Evolutionary conservation across 176 grass and related monocot genomes (phyloP), one percentile per base, ranked within the genome.

Genomic region (Tillandsia fasciculata): DNA sequence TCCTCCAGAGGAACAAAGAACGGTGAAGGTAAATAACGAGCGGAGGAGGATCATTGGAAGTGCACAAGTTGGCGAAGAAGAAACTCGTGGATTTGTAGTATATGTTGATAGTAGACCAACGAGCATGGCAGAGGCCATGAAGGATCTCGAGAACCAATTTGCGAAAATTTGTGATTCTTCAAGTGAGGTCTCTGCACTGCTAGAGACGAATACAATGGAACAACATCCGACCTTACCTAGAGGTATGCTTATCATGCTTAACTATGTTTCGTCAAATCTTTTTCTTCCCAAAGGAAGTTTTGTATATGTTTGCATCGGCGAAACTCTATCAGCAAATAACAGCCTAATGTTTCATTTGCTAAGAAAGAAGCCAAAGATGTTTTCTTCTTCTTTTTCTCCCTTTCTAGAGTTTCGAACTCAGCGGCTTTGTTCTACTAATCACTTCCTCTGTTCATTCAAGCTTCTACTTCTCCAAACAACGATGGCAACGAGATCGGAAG

Each of bases 91-190:
- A 15, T 92, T 96, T 65, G 92, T 86, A 13, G 78, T 92, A 56
- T 86, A 83, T 68, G 48, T 89, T 11, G 76, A 88, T 72, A 86
- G 83, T 74, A 78, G 79, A 0, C 86, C 86, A 9, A 3, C 81
- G 28, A 92, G 79, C 80, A 76, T 92, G 76, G 76, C 66, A 58
- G 92, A 96, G 52, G 92, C 85, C 42, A 92, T 92, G 88, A 79
- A 49, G 73, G 81, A 92, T 72, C 70, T 96, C 51, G 79, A 83
- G 52, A 63, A 49, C 29, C 86, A 87, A 61, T 92, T 92, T 72
- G 29, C 12, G 17, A 82, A 76, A 73, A 52, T 96, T 13, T 71
- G 70, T 8, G 81, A 92, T 8, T 64, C 66, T 47, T 83, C 83
- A 59, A 50, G 8, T 15, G 86, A 96, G 51, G 76, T 92, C 9